These are phyloP conservation scores for Rhodomyrtus psidioides DNA, from an alignment of 441 rosid species.

Conservation along the genomic window DNA sequence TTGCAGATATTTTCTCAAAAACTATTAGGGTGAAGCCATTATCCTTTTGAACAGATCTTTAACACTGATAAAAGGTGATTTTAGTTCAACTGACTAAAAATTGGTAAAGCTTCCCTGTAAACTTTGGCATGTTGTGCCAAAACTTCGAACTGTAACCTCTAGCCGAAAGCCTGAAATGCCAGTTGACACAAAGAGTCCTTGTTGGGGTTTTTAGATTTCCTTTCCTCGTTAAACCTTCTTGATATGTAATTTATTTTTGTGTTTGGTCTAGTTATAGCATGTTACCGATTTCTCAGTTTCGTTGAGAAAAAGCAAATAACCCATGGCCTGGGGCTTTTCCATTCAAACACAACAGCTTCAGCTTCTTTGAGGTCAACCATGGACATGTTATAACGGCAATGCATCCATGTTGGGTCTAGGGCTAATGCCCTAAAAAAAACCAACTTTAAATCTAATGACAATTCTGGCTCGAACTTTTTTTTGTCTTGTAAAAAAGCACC, in stretches of 20 bases:
- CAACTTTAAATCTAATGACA: no score
- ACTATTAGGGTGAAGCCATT: neutral
- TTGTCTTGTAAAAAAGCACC: no score
- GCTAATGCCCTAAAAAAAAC: no score
- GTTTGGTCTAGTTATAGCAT: neutral
- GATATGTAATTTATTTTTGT: neutral
- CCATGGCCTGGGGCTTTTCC: neutral
- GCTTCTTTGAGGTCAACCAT: neutral
- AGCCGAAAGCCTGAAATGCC: neutral
- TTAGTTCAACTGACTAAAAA: neutral
- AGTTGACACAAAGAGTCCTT: neutral
- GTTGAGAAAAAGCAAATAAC: neutral
- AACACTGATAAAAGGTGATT: neutral
- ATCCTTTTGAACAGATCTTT: neutral
- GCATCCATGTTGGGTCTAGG: neutral
- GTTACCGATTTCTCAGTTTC: neutral
- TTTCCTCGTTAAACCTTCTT: neutral
- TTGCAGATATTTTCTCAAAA: neutral
- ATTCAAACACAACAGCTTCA: neutral
- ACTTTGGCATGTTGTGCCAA: neutral
- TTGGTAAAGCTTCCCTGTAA: neutral
- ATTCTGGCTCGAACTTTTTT: no score
- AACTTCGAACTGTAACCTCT: neutral
- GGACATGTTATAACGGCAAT: neutral
- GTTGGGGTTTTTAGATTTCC: neutral